These are phyloP conservation scores for Calonectria honghensis DNA, from an alignment of 2,329 filamentous ascomycete species.

Conservation along the genomic window DNA sequence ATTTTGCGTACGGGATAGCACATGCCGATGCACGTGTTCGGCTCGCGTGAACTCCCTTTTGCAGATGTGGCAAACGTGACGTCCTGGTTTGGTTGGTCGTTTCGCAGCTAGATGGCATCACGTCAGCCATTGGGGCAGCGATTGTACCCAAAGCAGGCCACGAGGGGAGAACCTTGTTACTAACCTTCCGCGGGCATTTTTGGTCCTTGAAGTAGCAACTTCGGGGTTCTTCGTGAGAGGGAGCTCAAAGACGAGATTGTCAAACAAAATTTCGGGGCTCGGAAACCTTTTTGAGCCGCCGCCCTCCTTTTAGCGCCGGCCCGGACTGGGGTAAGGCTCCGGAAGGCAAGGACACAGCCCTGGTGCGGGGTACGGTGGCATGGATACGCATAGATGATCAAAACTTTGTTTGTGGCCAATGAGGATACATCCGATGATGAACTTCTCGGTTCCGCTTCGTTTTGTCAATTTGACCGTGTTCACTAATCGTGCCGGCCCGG, in stretches of 20 bases:
- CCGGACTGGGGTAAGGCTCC: neutral
- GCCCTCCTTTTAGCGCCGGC: neutral
- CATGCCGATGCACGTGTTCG: slow-evolving; percentile 10
- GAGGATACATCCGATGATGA: neutral
- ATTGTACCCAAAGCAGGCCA: neutral
- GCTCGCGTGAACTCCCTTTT: neutral
- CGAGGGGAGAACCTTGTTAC: neutral
- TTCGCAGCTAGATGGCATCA: neutral
- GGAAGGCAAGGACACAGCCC: neutral
- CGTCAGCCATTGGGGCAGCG: neutral
- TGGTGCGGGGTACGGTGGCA: neutral
- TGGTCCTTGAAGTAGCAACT: neutral
- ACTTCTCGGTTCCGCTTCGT: neutral
- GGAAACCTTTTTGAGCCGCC: neutral
- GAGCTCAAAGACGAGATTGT: neutral
- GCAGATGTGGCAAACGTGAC: neutral
- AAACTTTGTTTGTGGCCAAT: neutral
- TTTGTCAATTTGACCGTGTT: neutral
- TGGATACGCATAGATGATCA: neutral
- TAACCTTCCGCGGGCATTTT: neutral
- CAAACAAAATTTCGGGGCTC: neutral
- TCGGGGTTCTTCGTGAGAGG: neutral
- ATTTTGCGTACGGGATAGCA: neutral
- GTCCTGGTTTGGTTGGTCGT: neutral
- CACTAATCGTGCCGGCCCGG: neutral